A percentile compares a stretch with the other conserved stretches of the same genome.
Conservation (phyloP, 768 basidiomycete genomes). For the Boletus rufocinnamomeus region DNA sequence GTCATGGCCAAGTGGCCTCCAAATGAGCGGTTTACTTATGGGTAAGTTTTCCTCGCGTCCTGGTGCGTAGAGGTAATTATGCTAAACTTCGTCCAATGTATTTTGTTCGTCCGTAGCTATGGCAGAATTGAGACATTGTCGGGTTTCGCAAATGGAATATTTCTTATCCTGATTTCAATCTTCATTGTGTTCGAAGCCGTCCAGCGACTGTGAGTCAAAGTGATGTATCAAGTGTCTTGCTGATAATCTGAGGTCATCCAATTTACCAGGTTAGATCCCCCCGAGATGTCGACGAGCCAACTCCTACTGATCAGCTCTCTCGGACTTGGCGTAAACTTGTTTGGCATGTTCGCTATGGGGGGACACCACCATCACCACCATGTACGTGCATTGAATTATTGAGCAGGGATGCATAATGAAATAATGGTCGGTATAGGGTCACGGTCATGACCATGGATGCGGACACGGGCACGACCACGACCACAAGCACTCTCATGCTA, state of each 20-base stretch:
- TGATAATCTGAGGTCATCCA: neutral
- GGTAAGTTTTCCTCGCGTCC: slow-evolving; percentile 48
- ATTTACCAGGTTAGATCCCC: slow-evolving; percentile 74
- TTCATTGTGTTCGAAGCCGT: slow-evolving; percentile 99
- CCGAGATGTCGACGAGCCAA: slow-evolving; percentile 97
- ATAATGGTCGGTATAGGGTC: slow-evolving; percentile 17
- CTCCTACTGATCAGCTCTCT: slow-evolving; percentile 85
- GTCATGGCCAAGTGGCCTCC: slow-evolving; percentile 99
- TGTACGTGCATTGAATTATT: slow-evolving; percentile 43
- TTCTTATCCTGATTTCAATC: slow-evolving; percentile 89
- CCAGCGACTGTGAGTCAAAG: slow-evolving; percentile 71
- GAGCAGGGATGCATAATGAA: neutral
- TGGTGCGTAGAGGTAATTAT: neutral
- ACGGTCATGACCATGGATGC: slow-evolving; percentile 18
- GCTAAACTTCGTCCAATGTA: neutral
- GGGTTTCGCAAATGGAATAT: slow-evolving; percentile 97
- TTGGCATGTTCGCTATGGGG: slow-evolving; percentile 99
- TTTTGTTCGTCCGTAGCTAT: slow-evolving; percentile 54
- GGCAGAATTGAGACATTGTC: slow-evolving; percentile 96
- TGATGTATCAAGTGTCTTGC: slow-evolving; percentile 24
- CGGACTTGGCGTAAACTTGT: slow-evolving; percentile 91
- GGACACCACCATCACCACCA: slow-evolving; percentile 80
- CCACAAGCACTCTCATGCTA: slow-evolving; percentile 39
- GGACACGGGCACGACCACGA: slow-evolving; percentile 12
- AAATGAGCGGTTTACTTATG: slow-evolving; percentile 93